Base-by-base conservation (phyloP, 2,329 filamentous ascomycete species). In the Alternaria rosae region DNA sequence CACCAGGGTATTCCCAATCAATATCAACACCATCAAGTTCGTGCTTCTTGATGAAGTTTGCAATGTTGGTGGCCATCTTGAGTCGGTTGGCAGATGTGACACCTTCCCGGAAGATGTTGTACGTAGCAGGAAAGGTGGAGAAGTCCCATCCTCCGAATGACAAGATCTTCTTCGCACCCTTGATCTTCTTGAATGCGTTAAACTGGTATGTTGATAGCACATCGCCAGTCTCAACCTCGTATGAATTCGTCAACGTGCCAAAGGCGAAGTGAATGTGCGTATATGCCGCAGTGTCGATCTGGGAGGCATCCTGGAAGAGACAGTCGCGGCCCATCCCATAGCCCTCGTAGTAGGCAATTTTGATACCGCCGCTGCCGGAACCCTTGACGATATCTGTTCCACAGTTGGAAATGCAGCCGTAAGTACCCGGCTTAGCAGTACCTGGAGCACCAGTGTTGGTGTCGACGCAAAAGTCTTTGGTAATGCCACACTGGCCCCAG, bases 71-170 rank as follows among this genome's bases (percentile, higher is more conserved):
- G 2, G 56, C 63, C 10, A 75, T 77, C 15, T 26, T 78, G 8
- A 70, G 62, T 1, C 81, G 75, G 59, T 86, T 85, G 1, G 59
- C 75, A 2, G 71, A 66, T 62, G 54, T 71, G 5, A 81, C 73
- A 15, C 60, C 79, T 7, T 80, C 59, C 1, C 81, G 72, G 55
- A 84, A 79, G 41, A 83, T 79, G 17, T 57, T 35, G 57, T 77
- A 82, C 0, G 80, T 81, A 5, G 54, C 69, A 0, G 76, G 71
- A 2, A 74, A 69, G 0, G 82, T 83, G 1, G 77, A 82, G 60
- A 81, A 80, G 20, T 69, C 71, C 83, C 83, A 84, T 25, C 83
- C 83, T 20, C 82, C 82, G 64, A 85, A 79, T 0, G 80, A 79
- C 9, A 84, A 26, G 38, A 85, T 80, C n/a, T 66, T 69, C 61